Conservation (phyloP, 345 rosid genomes). For the Populus euphratica region DNA sequence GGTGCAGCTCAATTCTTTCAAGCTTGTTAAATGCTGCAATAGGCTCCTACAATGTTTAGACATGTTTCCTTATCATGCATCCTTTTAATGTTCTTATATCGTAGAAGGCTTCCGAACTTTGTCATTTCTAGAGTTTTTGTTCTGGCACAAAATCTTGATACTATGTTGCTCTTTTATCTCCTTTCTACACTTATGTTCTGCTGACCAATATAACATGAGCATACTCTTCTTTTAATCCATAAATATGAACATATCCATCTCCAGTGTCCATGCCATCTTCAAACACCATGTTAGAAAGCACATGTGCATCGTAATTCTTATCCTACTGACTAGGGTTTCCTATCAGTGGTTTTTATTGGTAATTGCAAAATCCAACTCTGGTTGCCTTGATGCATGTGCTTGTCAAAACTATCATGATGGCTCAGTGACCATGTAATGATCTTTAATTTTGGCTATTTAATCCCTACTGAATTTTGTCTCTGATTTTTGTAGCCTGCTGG, state of each 20-base stretch:
- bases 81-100: background rate
- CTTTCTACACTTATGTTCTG: background rate
- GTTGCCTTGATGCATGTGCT: background rate
- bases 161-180: background rate
- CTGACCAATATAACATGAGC: background rate
- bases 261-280: background rate
- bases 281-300: background rate
- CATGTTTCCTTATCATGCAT: background rate
- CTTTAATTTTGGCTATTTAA: background rate
- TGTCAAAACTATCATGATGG: background rate
- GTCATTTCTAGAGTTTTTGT: background rate
- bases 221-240: background rate
- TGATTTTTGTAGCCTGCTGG: conserved; percentile 41
- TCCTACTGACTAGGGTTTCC: background rate
- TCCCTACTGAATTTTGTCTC: background rate
- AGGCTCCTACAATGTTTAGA: background rate
- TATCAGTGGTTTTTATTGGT: background rate
- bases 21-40: background rate
- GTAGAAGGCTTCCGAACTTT: background rate
- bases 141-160: background rate
- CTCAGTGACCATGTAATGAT: background rate
- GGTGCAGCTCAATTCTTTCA: background rate
- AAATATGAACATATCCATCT: background rate
- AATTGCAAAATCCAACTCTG: background rate
- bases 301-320: background rate